Base-by-base conservation (phyloP, 768 basidiomycete species). In the Collybia nuda region DNA sequence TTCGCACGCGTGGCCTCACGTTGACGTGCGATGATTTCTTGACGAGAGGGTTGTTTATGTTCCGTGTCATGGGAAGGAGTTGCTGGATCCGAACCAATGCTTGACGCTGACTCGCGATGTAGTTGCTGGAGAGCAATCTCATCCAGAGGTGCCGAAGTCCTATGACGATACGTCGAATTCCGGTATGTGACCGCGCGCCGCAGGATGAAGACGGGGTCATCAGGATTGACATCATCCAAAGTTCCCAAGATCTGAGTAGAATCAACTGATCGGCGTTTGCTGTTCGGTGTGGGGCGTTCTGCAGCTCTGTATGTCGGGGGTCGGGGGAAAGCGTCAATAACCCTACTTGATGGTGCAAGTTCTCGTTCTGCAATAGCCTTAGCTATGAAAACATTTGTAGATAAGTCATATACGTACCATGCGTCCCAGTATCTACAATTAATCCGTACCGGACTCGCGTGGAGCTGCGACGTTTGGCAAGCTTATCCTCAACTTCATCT, bases 401-500 rank as follows among this genome's bases (percentile, higher is more conserved):
- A 44, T 40, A n/a, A 48, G 46, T 35, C 3, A 40, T 50, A 44
- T 46, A 68, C 79, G 56, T 51, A 92, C 93, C 93, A 65, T 84
- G 78, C 8, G 70, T 71, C 23, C 84, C 84, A 37, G 75, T 74
- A 56, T 79, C 72, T 19, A 86, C 79, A 9, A 78, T 74, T 48
- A 99, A 70, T n/a, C 81, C 81, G 65, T 98, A 98, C 48, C 93
- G 78, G 29, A 98, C 90, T 50, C 90, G 78, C 7, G 80, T 67
- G 6, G 81, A 75, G 62, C 92, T 96, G 55, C 86, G 77, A 51
- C 94, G 75, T 70, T 93, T 93, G 6, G 81, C 76, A 28, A 85
- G 74, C 64, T 96, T 94, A 64, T 98, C 96, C 67, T 99, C 97
- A 1, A 99, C 82, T 61, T 98, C 96, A 65, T 99, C 97, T 1